These are phyloP conservation scores for Cordyceps militaris DNA, from an alignment of 2,329 filamentous ascomycete species.

Conservation along the genomic window DNA sequence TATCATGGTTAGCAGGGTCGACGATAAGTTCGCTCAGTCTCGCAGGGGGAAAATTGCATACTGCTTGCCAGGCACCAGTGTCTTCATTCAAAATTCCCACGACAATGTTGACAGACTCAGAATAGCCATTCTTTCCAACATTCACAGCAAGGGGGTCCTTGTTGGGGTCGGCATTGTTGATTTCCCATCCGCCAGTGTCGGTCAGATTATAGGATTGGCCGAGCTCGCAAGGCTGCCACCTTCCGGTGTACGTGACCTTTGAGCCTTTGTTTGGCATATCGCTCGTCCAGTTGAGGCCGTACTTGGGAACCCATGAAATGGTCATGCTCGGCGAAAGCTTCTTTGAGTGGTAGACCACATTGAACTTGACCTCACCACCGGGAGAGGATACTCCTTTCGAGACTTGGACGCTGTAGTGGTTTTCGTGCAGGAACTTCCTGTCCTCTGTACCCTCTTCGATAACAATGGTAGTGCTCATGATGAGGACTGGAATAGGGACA, in stretches of 20 bases:
- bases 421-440: not conserved
- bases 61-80: not conserved
- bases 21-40: too few species aligned
- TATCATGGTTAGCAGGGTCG: not conserved
- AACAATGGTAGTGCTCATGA: not conserved
- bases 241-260: not conserved
- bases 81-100: not conserved
- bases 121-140: not conserved
- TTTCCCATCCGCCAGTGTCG: not conserved
- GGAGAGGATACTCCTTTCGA: not conserved
- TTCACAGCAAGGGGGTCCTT: not conserved
- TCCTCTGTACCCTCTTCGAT: not conserved
- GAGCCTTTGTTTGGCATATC: not conserved
- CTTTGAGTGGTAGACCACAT: not conserved
- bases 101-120: not conserved
- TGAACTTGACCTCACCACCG: not conserved
- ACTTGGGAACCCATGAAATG: not conserved
- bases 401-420: not conserved
- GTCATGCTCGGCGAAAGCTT: not conserved
- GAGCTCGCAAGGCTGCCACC: not conserved
- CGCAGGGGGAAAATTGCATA: not conserved
- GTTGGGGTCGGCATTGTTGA: not conserved
- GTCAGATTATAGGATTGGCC: not conserved
- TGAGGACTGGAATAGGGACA: not conserved
- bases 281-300: not conserved